phyloP scores from a whole-genome alignment of 495 filamentous ascomycete genomes.

The Barbatosphaeria neglecta region DNA sequence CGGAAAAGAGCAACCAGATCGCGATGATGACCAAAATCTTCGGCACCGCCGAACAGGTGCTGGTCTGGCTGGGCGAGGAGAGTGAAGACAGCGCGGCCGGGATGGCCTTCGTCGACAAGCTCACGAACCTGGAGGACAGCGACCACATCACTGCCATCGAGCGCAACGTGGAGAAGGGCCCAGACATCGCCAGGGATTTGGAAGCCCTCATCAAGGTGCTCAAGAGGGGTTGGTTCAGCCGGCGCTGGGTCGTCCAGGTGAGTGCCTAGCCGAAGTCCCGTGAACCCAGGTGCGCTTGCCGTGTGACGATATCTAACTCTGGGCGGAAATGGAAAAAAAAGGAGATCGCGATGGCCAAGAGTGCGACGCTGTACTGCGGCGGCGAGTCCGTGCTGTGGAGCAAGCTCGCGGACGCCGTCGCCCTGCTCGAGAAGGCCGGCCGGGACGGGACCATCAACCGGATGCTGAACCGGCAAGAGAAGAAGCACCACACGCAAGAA shows the following conservation, averaged over 20 bases:
- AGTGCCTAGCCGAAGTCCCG: background rate
- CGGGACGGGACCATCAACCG: background rate
- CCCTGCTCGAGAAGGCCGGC: slow-evolving; percentile 2
- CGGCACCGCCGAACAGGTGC: slow-evolving; percentile 9
- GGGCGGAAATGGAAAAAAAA: background rate
- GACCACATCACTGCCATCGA: background rate
- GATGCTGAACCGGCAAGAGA: background rate
- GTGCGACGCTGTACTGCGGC: slow-evolving; percentile 13
- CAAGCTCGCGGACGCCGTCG: slow-evolving; percentile 16
- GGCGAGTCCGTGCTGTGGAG: slow-evolving; percentile 9
- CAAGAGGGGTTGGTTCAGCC: background rate
- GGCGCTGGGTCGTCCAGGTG: slow-evolving; percentile 10
- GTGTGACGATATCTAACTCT: background rate
- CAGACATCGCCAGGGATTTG: background rate
- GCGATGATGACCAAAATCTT: slow-evolving; percentile 19
- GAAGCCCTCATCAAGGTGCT: background rate
- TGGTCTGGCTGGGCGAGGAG: slow-evolving; percentile 16
- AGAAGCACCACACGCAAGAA: background rate
- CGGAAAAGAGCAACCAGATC: slow-evolving; percentile 14
- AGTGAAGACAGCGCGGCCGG: background rate
- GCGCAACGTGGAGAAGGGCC: background rate
- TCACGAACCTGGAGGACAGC: background rate
- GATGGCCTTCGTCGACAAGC: background rate
- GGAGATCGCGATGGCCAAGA: slow-evolving; percentile 17
- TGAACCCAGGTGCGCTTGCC: background rate